Base-by-base conservation (phyloP, 2,329 filamentous ascomycete genomes). In the Podosphaera fusca region DNA sequence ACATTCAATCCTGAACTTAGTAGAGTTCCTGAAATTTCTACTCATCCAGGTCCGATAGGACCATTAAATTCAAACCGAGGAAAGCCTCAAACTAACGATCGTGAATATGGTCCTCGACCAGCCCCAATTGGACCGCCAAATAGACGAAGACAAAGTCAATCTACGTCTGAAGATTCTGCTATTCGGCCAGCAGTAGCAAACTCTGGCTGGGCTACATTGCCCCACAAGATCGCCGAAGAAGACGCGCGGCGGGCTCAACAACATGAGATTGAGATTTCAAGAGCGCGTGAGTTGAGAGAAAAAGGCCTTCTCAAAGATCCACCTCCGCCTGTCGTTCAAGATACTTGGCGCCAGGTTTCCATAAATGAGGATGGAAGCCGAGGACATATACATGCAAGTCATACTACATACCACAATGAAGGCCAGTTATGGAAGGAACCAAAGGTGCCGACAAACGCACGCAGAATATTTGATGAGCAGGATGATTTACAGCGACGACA, bases 1-100 rank as follows among this genome's bases (percentile, higher is more conserved):
- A 87, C 84, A 0, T 89, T 89, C 64, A 80, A 77, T 58, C 74
- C 78, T 10, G 78, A 80, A 61, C 73, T 83, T 55, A 75, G 74
- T 67, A 47, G 69, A 69, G 21, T 67, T 6, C 64, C 67, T 34
- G 64, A 66, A 40, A 64, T 66, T 57, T 58, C 62, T 36, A 58
- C 63, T 38, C 61, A 60, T 52, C 67, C 67, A 50, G 66, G 64
- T 33, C 67, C 67, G 51, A 69, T 69, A 57, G 67, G 66, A 33
- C 67, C 67, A 40, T 66, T 67, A 42, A 63, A 61, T 47, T 51
- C 59, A 35, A 63, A 58, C 57, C 64, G 64, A 34, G 60, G 58
- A 2, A 67, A 63, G 57, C 56, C 56, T 29, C 61, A 63, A 58
- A 63, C 61, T 38, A 65, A 64, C 55, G 60, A 61, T 38, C 61